Percentiles rank a stretch among this genome's conserved stretches.
phyloP scores from a whole-genome alignment of 169 alveolate species.

The Plasmodium fragile region DNA sequence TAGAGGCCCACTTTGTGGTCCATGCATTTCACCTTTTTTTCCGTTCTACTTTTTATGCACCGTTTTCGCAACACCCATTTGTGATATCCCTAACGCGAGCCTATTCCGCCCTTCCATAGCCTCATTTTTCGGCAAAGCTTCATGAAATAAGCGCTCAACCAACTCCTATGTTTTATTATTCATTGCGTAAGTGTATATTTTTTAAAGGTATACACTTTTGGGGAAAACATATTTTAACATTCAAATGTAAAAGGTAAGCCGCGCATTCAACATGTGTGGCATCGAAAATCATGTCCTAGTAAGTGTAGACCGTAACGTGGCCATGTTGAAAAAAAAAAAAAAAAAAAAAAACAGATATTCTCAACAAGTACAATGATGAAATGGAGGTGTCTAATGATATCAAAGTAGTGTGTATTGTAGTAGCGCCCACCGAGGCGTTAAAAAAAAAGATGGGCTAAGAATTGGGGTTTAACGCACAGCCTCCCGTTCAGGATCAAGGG shows the following conservation, averaged over 20 bases:
- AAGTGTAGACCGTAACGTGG: not conserved
- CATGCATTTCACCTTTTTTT: not conserved
- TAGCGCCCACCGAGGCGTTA: not conserved
- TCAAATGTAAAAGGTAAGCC: constrained; percentile 3
- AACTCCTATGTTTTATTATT: not conserved
- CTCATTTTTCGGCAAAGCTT: not conserved
- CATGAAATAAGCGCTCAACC: not conserved
- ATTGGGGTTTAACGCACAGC: not conserved
- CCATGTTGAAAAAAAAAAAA: not conserved
- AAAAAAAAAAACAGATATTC: not conserved
- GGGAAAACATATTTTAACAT: not conserved
- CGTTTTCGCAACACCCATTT: not conserved
- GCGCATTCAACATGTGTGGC: not conserved
- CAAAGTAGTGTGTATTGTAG: not conserved
- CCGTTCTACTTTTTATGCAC: not conserved
- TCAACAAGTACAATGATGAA: not conserved
- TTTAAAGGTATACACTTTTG: not conserved
- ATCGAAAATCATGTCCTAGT: not conserved
- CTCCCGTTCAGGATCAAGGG: not conserved
- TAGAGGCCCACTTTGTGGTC: not conserved
- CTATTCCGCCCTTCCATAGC: not conserved
- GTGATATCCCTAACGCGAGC: not conserved
- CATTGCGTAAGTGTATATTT: not conserved
- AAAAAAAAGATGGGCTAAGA: not conserved
- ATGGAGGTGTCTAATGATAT: not conserved